Evolutionary conservation across 2,329 filamentous ascomycete genomes (phyloP), one percentile per base, ranked within the genome.

Genomic region (Phyllosticta citribraziliensis): DNA sequence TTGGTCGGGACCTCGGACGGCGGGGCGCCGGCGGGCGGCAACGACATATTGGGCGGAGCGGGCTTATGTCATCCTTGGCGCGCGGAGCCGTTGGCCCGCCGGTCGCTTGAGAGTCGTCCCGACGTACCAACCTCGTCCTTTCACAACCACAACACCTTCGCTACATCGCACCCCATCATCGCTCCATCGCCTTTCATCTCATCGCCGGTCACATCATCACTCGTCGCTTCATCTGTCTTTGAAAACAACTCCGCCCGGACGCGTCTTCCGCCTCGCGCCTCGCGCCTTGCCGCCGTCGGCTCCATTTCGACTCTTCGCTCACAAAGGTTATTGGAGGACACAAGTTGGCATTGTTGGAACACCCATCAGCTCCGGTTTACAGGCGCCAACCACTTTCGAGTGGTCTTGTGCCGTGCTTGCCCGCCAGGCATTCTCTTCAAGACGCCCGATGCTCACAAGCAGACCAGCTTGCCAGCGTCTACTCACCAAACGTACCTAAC

Each of bases 391-490:
- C 24, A 17, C 19, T 17, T 35, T 19, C 11, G 52, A 24, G 51
- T 47, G 47, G 55, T 47, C 2, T 47, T n/a, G 17, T 17, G 40
- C 25, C 54, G 59, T 2, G 47, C 55, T 56, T 27, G 22, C 4
- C 55, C 50, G 50, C 54, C 50, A 33, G 59, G 40, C 55, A 50
- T 11, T 25, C n/a, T 27, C 10, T 53, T 55, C n/a, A 30, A 27
- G 50, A 22, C 19, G 11, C 25, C 22, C 22, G 54, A 57, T 56
- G 52, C 5, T 56, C 50, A 55, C 59, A 57, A 27, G 54, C 59
- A 61, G 47, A 47, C 55, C 59, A 61, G 25, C 55, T 40, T 11
- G 40, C 58, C 47, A 61, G 9, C 30, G 27, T 56, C 20, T 30
- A 55, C 52, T 60, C 52, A 33, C 51, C 20, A 35, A 30, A 60